phyloP scores from a whole-genome alignment of 2,329 filamentous ascomycete genomes.

The Knufia fluminis region DNA sequence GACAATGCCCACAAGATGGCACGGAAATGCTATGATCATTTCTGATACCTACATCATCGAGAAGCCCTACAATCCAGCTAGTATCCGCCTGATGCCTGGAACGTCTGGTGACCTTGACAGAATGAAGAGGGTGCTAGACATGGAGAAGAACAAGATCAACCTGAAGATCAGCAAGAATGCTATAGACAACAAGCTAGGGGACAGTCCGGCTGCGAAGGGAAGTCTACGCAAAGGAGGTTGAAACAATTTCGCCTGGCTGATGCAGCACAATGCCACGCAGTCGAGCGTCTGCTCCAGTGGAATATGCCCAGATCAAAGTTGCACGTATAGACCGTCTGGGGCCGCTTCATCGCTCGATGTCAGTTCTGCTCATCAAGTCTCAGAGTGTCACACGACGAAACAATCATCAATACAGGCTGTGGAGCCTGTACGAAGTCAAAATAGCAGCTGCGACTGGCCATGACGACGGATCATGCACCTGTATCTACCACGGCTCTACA shows the following conservation, averaged over 20 bases:
- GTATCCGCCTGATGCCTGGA: slow-evolving; percentile 38
- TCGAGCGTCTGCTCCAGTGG: too few species aligned
- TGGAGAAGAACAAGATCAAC: slow-evolving; percentile 41
- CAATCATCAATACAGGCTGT: too few species aligned
- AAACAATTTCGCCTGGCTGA: neutral
- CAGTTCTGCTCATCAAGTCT: too few species aligned
- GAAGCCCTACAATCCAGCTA: slow-evolving; percentile 49
- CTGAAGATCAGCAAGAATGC: slow-evolving; percentile 18
- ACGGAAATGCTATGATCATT: slow-evolving; percentile 49
- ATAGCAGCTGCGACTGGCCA: too few species aligned
- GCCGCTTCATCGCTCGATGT: too few species aligned
- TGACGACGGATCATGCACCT: too few species aligned
- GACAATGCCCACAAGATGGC: slow-evolving; percentile 54
- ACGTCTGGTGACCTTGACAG: slow-evolving; percentile 34
- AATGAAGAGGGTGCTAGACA: slow-evolving; percentile 42
- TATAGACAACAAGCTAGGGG: slow-evolving; percentile 5
- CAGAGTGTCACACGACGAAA: too few species aligned
- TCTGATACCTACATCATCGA: slow-evolving; percentile 52
- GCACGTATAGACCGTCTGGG: too few species aligned
- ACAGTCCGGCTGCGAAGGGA: neutral
- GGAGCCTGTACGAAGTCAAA: too few species aligned
- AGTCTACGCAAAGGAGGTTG: slow-evolving; percentile 4
- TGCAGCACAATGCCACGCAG: too few species aligned
- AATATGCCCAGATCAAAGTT: too few species aligned
- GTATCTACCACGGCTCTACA: too few species aligned